Evolutionary conservation across 2,329 filamentous ascomycete genomes (phyloP), one percentile per base, ranked within the genome.

Genomic region (Colletotrichum karsti): DNA sequence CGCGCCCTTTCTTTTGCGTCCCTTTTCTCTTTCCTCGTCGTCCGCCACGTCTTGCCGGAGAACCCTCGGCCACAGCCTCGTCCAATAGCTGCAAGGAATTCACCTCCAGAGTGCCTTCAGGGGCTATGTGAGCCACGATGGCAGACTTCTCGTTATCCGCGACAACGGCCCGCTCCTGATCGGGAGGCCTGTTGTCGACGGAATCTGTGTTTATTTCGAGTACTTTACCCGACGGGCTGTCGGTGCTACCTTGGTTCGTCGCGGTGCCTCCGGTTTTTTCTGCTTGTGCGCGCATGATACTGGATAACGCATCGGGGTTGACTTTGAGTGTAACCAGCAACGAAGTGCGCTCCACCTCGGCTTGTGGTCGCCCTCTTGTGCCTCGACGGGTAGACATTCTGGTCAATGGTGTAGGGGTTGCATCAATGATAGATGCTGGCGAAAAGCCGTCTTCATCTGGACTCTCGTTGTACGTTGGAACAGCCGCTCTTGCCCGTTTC

Each of bases 271-370:
- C 6, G 28, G 28, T 35, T 13, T 53, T 41, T 8, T n/a, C 51
- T 41, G 15, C 10, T 41, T 13, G 48, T 6, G 37, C 13, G n/a
- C 9, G 50, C 51, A 69, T 7, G 6, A 69, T 9, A 13, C 30
- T 30, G n/a, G 61, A 53, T 22, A 70, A 57, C 42, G 37, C 61
- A 12, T 24, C 8, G 9, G 69, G 44, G n/a, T 44, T 41, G 26
- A 66, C 33, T 33, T 63, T 67, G 3, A 70, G 46, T 15, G 53
- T 70, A 8, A 70, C 51, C 33, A 70, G 53, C 12, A 63, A 44
- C 3, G 66, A 57, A 15, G 12, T 22, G 13, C 4, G 10, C n/a
- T 46, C 39, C 12, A 30, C 15, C 13, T 30, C 30, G 10, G 39
- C 20, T 18, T 24, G 24, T 26, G 20, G 39, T 48, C 44, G 33